These are phyloP conservation scores for Penicillium roqueforti DNA, from an alignment of 495 filamentous ascomycete genomes.

Conservation along the genomic window DNA sequence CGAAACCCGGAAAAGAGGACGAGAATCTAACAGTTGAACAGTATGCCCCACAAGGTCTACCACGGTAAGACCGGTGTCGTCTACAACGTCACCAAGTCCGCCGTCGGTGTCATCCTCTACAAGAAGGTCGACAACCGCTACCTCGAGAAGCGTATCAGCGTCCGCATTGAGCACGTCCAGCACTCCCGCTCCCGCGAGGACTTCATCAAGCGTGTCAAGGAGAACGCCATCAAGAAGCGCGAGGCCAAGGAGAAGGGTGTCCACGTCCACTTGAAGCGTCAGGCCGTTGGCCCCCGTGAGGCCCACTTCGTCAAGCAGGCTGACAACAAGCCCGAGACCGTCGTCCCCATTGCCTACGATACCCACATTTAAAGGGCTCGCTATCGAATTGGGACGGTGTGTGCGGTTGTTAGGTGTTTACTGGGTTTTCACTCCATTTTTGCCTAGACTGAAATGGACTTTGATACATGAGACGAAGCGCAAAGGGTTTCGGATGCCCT, in stretches of 20 bases:
- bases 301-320: constrained; percentile 69
- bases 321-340: constrained; percentile 82
- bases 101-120: constrained; percentile 96
- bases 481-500: constrained; percentile 41
- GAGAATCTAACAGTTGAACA: constrained; percentile 40
- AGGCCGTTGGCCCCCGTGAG: constrained; percentile 73
- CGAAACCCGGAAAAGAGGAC: constrained; percentile 10
- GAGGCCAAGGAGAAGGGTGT: constrained; percentile 85
- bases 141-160: constrained; percentile 98
- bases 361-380: constrained; percentile 80
- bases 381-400: constrained; percentile 33
- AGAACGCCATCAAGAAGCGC: constrained; percentile 85
- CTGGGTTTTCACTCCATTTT: constrained; percentile 38
- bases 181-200: constrained; percentile 90
- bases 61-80: constrained; percentile 97
- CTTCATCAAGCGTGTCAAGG: constrained; percentile 94
- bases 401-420: constrained; percentile 44
- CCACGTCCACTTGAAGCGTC: constrained; percentile 87
- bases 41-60: constrained; percentile 99
- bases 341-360: constrained; percentile 91
- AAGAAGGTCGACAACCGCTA: constrained; percentile 97
- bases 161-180: constrained; percentile 95
- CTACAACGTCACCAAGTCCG: constrained; percentile 96
- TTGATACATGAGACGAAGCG: constrained; percentile 43
- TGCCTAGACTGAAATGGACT: constrained; percentile 31